Evolutionary conservation across 2,329 filamentous ascomycete species (phyloP), one percentile per base, ranked within the genome.

Genomic region (Pezicula carpinea): DNA sequence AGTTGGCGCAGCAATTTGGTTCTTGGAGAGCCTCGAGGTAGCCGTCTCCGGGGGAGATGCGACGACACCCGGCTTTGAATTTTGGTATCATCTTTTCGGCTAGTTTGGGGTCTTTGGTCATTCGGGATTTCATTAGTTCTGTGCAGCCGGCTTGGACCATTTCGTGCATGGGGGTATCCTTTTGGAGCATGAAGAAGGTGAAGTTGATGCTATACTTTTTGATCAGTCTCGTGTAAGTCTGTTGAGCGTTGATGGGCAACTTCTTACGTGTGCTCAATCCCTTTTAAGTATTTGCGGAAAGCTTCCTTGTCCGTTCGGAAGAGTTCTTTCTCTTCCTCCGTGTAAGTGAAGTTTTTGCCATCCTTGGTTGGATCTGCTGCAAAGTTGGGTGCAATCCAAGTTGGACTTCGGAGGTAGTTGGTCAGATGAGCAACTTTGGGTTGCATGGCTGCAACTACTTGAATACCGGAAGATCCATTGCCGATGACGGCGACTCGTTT

Each of bases 1-100:
- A 40, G 38, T 22, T 22, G 15, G 18, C 18, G 7, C 6, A 22
- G 21, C 17, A 21, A 26, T 66, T 63, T 3, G 46, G 31, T 46
- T 59, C 53, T 33, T 63, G 56, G 5, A 65, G 50, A 2, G 62
- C 54, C n/a, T 66, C 64, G 39, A 64, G 61, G 46, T 66, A 66
- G 26, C 60, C 59, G 53, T 89, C 79, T 96, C 96, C 87, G 96
- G 91, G 91, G 96, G 92, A 91, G 93, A 88, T 18, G 92, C 47
- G 43, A n/a, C 47, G 32, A 35, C 47, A 49, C 18, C 47, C 47
- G 11, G 44, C 34, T 15, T 4, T 64, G 63, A 68, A 74, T 38
- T 56, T 56, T n/a, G 66, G 66, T 36, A 69, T 63, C 48, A 67
- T 62, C 42, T 64, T 64, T 44, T 65, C 56, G 56, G 68, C 68